Evolutionary conservation across 225 moss, liverwort and hornwort species (phyloP), one percentile per base, ranked within the genome.

Genomic region (Marchantia polymorpha): DNA sequence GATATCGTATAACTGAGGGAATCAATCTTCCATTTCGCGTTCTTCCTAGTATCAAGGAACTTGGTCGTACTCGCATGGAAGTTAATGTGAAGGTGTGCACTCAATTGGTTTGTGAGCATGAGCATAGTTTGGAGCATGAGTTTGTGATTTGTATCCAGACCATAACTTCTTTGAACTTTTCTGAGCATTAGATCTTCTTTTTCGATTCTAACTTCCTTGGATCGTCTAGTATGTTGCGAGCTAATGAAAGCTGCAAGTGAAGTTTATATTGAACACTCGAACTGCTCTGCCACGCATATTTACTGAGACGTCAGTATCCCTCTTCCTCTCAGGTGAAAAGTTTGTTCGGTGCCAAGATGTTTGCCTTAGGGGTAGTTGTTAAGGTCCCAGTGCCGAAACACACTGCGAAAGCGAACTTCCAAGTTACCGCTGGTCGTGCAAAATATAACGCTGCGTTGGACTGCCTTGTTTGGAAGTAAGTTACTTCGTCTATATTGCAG

Each of bases 271-370:
- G 1, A 19, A 11, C 9, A 48, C 27, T 26, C n/a, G 52, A 6
- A 20, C 12, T 15, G 51, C 25, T 72, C n/a, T 72, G 14, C 46
- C 17, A 22, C 8, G n/a, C 50, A 22, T 19, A 1, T n/a, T 47
- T 16, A 64, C 6, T 39, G n/a, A 77, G 23, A 49, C 46, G 50
- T 49, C 47, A 20, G 15, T 47, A 26, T 71, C 68, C 56, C 16
- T 29, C 30, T 27, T 29, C 26, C 23, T 75, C 84, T 48, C 83
- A 95, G 93, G 96, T 96, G 27, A 97, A 97, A 82, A 94, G 96
- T 84, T 90, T 97, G 23, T 97, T 94, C 51, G 94, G 96, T 59
- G 94, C 96, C 58, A 97, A 93, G 82, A 97, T 97, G 96, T 97
- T 97, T 75, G 96, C 96, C n/a, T 88, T 97, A 81, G 96, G 94